A percentile compares a stretch with the other conserved stretches of the same genome.
phyloP scores from a whole-genome alignment of 192 early-diverging fungal genomes.

The Coemansia sp. region DNA sequence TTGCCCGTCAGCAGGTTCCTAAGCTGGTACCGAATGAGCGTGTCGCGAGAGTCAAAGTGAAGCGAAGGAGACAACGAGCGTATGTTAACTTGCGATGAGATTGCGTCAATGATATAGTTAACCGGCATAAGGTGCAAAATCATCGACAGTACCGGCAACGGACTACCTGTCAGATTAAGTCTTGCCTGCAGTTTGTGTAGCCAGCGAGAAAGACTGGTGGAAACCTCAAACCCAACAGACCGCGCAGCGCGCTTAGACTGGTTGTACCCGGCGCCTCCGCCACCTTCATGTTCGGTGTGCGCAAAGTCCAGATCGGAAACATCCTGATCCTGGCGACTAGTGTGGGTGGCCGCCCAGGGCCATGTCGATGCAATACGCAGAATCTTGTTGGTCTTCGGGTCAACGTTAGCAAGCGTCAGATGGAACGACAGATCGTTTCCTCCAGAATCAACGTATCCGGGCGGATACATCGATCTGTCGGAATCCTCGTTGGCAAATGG shows the following conservation, averaged over 20 bases:
- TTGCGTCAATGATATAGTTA: slow-evolving; percentile 33
- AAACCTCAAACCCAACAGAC: slow-evolving; percentile 24
- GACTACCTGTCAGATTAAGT: slow-evolving; percentile 44
- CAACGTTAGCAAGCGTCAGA: slow-evolving; percentile 49
- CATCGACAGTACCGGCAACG: slow-evolving; percentile 32
- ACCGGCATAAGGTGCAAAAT: slow-evolving; percentile 49
- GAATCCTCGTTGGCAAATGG: slow-evolving; percentile 35
- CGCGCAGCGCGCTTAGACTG: slow-evolving; percentile 4
- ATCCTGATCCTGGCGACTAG: slow-evolving; percentile 16
- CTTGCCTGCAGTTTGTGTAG: slow-evolving; percentile 44
- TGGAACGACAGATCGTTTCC: slow-evolving; percentile 46
- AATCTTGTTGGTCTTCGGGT: slow-evolving; percentile 30
- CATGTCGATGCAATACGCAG: slow-evolving; percentile 46
- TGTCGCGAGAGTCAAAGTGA: slow-evolving; percentile 14
- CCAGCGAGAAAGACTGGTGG: slow-evolving; percentile 47
- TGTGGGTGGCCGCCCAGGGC: slow-evolving; percentile 46
- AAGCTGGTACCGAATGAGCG: slow-evolving; percentile 24
- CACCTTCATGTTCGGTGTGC: neutral
- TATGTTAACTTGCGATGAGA: slow-evolving; percentile 18
- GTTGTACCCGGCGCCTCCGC: neutral
- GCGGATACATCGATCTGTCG: slow-evolving; percentile 30
- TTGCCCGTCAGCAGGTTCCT: slow-evolving; percentile 16
- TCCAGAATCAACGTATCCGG: slow-evolving; percentile 29
- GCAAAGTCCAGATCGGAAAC: slow-evolving; percentile 1
- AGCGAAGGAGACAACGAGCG: slow-evolving; percentile 23